These are phyloP conservation scores for Aureobasidium sp. DNA, from an alignment of 2,329 filamentous ascomycete species.

Conservation along the genomic window DNA sequence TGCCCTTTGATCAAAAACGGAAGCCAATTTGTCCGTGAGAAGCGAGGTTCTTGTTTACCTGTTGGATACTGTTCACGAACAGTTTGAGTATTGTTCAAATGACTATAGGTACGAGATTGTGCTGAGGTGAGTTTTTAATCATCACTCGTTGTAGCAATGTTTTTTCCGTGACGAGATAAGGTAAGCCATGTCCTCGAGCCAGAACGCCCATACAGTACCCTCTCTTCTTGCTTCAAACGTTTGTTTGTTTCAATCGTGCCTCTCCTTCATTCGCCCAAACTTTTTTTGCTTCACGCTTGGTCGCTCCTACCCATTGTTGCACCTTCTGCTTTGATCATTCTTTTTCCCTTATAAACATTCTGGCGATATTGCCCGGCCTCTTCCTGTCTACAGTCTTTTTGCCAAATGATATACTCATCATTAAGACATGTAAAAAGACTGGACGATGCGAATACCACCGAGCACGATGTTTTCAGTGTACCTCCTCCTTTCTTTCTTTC, in stretches of 20 bases:
- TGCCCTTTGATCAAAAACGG: constrained; percentile 10
- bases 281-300: not conserved
- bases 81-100: not conserved
- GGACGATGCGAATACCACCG: too few species aligned
- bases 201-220: not conserved
- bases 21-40: not conserved
- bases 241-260: not conserved
- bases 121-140: not conserved
- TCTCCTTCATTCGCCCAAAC: not conserved
- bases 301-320: not conserved
- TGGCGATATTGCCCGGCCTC: too few species aligned
- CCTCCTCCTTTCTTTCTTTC: too few species aligned
- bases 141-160: not conserved
- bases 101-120: not conserved
- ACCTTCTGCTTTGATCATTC: not conserved
- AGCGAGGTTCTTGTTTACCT: not conserved
- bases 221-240: not conserved
- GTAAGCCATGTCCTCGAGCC: not conserved
- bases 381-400: too few species aligned
- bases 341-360: too few species aligned
- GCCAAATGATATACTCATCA: too few species aligned
- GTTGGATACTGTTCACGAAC: not conserved
- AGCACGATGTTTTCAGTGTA: too few species aligned
- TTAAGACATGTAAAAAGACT: too few species aligned
- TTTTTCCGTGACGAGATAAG: not conserved